phyloP scores from a whole-genome alignment of 2,329 filamentous ascomycete genomes.

The Penicillium concentricum region DNA sequence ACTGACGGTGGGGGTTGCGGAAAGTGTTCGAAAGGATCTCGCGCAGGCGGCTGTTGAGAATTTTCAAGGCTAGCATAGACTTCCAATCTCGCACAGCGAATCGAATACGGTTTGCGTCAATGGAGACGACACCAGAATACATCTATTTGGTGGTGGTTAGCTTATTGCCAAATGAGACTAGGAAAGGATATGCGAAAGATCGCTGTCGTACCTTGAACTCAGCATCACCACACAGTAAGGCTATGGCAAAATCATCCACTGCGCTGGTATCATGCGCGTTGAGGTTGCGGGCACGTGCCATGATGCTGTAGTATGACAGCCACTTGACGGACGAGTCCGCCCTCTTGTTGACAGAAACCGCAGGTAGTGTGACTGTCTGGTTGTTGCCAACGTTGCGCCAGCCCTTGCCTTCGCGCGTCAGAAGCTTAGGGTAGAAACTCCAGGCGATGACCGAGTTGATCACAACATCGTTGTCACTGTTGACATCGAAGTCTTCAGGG shows the following conservation, averaged over 20 bases:
- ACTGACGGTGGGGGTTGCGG: conserved; percentile 41
- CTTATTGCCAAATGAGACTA: background rate
- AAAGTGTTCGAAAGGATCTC: conserved; percentile 73
- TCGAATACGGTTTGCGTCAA: conserved; percentile 83
- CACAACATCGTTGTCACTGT: conserved; percentile 77
- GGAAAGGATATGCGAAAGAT: background rate
- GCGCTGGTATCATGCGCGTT: conserved; percentile 88
- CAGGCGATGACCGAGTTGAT: conserved; percentile 82
- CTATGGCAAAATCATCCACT: conserved; percentile 77
- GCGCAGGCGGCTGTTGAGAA: conserved; percentile 68
- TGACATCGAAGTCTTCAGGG: conserved; percentile 69
- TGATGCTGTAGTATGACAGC: conserved; percentile 95
- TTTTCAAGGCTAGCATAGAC: conserved; percentile 83
- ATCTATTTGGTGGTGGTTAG: conserved; percentile 51
- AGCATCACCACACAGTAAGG: conserved; percentile 82
- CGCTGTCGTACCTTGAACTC: conserved; percentile 70
- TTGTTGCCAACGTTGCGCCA: conserved; percentile 92
- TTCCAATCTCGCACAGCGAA: conserved; percentile 89
- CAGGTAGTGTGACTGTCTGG: conserved; percentile 82
- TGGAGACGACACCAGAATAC: conserved; percentile 79
- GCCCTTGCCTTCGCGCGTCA: conserved; percentile 79
- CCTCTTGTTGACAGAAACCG: conserved; percentile 83
- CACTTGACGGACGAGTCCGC: conserved; percentile 60
- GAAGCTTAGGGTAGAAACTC: conserved; percentile 93
- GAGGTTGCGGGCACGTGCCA: conserved; percentile 75